Conservation (phyloP, 2,329 filamentous ascomycete genomes). For the Microcyclosporella mali region DNA sequence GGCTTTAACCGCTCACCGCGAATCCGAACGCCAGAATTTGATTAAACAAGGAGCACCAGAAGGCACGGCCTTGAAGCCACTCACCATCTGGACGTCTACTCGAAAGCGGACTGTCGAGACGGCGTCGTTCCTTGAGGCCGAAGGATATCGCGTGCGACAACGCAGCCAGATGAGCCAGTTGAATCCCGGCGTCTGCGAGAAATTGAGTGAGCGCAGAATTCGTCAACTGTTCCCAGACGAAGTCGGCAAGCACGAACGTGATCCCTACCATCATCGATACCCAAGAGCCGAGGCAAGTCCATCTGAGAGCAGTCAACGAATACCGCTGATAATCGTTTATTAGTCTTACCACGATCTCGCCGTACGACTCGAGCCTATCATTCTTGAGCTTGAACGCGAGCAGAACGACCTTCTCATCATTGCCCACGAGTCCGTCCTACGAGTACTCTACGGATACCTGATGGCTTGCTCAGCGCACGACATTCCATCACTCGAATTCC, state of each 20-base stretch:
- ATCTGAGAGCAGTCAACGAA: background rate
- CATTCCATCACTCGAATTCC: slow-evolving; percentile 88
- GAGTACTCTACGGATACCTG: slow-evolving; percentile 92
- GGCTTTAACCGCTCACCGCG: slow-evolving; percentile 72
- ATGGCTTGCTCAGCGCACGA: slow-evolving; percentile 97
- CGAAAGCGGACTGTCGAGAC: slow-evolving; percentile 86
- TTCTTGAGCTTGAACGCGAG: slow-evolving; percentile 92
- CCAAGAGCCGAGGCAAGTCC: slow-evolving; percentile 75
- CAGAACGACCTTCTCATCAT: slow-evolving; percentile 98
- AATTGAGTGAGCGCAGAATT: slow-evolving; percentile 78
- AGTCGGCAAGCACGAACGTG: slow-evolving; percentile 82
- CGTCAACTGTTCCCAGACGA: slow-evolving; percentile 81
- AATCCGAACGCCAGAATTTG: slow-evolving; percentile 68
- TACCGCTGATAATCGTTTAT: slow-evolving; percentile 5
- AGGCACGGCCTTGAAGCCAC: slow-evolving; percentile 64
- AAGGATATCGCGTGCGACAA: slow-evolving; percentile 81
- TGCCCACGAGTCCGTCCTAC: slow-evolving; percentile 93
- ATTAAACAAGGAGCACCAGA: slow-evolving; percentile 59
- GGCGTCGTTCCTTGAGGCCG: slow-evolving; percentile 68
- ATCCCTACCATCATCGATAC: slow-evolving; percentile 96
- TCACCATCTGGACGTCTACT: slow-evolving; percentile 94
- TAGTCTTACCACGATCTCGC: slow-evolving; percentile 97
- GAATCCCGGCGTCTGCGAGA: slow-evolving; percentile 93
- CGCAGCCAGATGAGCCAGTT: slow-evolving; percentile 95
- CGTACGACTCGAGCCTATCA: slow-evolving; percentile 95